Evolutionary conservation across 2,329 filamentous ascomycete species (phyloP).

Genomic region (Neophaeococcomyces aloes): DNA sequence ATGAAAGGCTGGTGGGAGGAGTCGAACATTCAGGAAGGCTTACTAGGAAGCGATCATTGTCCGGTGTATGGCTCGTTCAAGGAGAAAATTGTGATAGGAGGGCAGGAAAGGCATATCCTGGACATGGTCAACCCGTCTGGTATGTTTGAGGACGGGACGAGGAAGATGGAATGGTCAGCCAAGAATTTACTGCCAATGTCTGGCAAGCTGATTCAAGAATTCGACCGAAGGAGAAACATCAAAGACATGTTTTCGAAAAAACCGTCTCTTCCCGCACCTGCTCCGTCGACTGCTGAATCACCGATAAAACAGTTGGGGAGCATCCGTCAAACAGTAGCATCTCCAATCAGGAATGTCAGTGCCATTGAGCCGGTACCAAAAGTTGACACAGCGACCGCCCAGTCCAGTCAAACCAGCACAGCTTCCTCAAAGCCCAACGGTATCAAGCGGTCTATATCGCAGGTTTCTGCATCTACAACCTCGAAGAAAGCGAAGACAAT

Average conservation of each 20-base stretch:
- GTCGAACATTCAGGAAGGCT: conserved; percentile 81
- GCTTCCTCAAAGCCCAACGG: conserved; percentile 19
- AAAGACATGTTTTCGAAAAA: conserved; percentile 80
- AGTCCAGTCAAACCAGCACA: conserved; percentile 9
- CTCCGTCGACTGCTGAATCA: conserved; percentile 4
- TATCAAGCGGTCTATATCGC: conserved; percentile 31
- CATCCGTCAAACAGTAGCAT: neutral
- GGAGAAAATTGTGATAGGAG: conserved; percentile 47
- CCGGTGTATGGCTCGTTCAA: conserved; percentile 73
- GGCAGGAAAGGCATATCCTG: conserved; percentile 43
- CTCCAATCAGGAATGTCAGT: too few relatives aligned
- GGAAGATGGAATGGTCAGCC: conserved; percentile 54
- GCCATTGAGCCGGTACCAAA: neutral
- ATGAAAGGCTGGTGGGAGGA: conserved; percentile 72
- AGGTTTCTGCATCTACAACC: conserved; percentile 23
- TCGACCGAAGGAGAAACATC: conserved; percentile 72
- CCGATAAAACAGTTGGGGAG: neutral
- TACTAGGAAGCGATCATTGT: conserved; percentile 93
- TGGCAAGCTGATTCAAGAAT: conserved; percentile 76
- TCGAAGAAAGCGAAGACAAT: conserved; percentile 42
- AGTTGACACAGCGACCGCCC: neutral
- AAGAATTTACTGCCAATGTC: conserved; percentile 64
- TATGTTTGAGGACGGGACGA: conserved; percentile 57
- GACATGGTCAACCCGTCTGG: conserved; percentile 71
- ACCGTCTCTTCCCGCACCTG: conserved; percentile 24